Evolutionary conservation across 257 asterid genomes (phyloP).

Genomic region (Scutellaria minor): DNA sequence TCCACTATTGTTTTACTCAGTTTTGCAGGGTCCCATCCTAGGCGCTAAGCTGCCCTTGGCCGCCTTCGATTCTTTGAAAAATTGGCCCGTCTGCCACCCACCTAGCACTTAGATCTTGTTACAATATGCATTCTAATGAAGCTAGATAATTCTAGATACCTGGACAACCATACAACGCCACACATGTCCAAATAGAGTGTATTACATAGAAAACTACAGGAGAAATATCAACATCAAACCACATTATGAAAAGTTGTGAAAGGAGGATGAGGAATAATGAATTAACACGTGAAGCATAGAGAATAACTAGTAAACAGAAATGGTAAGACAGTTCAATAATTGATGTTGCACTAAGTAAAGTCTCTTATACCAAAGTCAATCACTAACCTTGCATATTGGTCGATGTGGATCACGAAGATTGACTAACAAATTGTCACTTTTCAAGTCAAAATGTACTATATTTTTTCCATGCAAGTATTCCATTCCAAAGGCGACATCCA

Average conservation of each 20-base stretch:
- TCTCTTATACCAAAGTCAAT: neutral
- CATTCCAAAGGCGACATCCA: constrained; percentile 99
- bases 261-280: constrained; percentile 9
- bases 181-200: neutral
- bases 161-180: constrained; percentile 11
- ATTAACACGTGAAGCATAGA: neutral
- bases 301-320: constrained; percentile 6
- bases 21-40: too few relatives aligned
- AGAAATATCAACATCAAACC: constrained; percentile 14
- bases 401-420: constrained; percentile 99
- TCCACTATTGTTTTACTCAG: neutral
- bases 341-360: constrained; percentile 1
- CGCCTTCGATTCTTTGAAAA: too few relatives aligned
- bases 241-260: neutral
- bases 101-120: too few relatives aligned
- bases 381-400: constrained; percentile 95
- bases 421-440: constrained; percentile 96
- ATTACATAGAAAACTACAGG: neutral
- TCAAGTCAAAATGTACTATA: constrained; percentile 95
- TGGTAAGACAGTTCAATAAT: neutral
- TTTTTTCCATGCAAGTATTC: constrained; percentile 97
- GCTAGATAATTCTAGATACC: neutral
- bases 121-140: neutral
- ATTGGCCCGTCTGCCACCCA: too few relatives aligned
- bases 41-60: too few relatives aligned